phyloP scores from a whole-genome alignment of 139 green algal species.

The Chlorella sorokiniana region DNA sequence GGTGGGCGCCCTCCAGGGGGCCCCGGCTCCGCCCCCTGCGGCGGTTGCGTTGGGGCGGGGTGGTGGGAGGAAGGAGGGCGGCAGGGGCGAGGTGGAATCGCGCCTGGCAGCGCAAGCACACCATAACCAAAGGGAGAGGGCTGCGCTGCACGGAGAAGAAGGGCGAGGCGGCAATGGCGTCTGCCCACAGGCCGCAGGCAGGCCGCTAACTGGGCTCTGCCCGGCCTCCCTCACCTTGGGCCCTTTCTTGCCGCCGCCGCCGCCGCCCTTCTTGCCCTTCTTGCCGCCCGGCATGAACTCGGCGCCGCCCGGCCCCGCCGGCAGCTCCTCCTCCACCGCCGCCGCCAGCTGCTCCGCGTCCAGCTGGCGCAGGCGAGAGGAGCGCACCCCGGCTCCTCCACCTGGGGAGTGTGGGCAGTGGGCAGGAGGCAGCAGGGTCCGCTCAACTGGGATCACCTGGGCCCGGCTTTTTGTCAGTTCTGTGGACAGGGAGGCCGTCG shows the following conservation, averaged over 20 bases:
- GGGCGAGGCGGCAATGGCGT: too few relatives aligned
- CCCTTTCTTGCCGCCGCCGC: background rate
- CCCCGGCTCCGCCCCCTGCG: conserved; percentile 5
- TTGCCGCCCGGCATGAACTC: background rate
- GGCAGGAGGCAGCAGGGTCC: background rate
- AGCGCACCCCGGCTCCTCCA: background rate
- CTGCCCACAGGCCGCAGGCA: too few relatives aligned
- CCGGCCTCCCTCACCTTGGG: too few relatives aligned
- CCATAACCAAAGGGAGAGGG: too few relatives aligned
- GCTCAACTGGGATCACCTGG: too few relatives aligned
- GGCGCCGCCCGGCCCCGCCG: background rate
- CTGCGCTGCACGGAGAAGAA: too few relatives aligned
- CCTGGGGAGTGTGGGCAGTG: background rate
- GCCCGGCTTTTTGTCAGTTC: too few relatives aligned
- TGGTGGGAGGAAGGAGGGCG: background rate
- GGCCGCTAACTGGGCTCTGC: too few relatives aligned
- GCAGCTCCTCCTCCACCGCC: conserved; percentile 9
- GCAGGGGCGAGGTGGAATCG: background rate
- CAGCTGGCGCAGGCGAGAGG: conserved; percentile 22
- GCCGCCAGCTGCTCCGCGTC: conserved; percentile 12
- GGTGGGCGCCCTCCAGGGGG: conserved; percentile 54
- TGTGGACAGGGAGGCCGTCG: too few relatives aligned
- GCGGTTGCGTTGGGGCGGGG: background rate
- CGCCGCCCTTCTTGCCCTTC: conserved; percentile 13
- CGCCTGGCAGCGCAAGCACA: too few relatives aligned